Percentiles rank a stretch among this genome's conserved stretches.
Evolutionary conservation across 768 basidiomycete genomes (phyloP).

Genomic region (Antrodiella citrinella): DNA sequence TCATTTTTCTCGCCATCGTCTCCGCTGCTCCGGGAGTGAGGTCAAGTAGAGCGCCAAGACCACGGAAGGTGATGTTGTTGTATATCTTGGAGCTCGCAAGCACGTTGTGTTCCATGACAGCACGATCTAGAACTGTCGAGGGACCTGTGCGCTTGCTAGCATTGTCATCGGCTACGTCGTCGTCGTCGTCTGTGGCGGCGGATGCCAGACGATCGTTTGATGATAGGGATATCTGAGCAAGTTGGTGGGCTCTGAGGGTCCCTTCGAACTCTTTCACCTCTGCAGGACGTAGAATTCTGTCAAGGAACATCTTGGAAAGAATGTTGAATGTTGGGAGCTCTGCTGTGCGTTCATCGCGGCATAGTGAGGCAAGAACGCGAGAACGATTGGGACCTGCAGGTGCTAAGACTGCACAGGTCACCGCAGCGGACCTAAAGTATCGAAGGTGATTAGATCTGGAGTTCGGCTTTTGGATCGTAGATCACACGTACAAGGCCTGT

Average conservation of each 20-base stretch:
- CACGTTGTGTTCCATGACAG: conserved; percentile 98
- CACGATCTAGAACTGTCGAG: conserved; percentile 91
- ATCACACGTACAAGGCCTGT: conserved; percentile 70
- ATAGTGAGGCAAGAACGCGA: conserved; percentile 84
- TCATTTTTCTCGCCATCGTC: conserved; percentile 97
- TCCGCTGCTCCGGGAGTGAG: conserved; percentile 90
- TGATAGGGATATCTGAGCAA: conserved; percentile 84
- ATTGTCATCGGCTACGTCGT: conserved; percentile 40
- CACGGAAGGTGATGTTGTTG: conserved; percentile 93
- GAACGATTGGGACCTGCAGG: conserved; percentile 97
- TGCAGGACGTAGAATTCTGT: conserved; percentile 85
- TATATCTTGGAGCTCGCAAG: conserved; percentile 96
- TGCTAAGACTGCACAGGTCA: conserved; percentile 93
- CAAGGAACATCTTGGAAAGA: conserved; percentile 96
- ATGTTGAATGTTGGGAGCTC: conserved; percentile 82
- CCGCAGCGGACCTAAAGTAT: conserved; percentile 65
- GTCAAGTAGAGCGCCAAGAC: conserved; percentile 85
- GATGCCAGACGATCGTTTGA: conserved; percentile 76
- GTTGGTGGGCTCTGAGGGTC: conserved; percentile 84
- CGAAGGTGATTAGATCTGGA: background rate
- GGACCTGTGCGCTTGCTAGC: conserved; percentile 82
- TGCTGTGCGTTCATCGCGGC: conserved; percentile 84
- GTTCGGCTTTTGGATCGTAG: background rate
- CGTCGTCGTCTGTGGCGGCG: conserved; percentile 48
- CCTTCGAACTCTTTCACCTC: conserved; percentile 89